Conservation (phyloP, 176 grass and related monocot species). For the Canna indica region DNA sequence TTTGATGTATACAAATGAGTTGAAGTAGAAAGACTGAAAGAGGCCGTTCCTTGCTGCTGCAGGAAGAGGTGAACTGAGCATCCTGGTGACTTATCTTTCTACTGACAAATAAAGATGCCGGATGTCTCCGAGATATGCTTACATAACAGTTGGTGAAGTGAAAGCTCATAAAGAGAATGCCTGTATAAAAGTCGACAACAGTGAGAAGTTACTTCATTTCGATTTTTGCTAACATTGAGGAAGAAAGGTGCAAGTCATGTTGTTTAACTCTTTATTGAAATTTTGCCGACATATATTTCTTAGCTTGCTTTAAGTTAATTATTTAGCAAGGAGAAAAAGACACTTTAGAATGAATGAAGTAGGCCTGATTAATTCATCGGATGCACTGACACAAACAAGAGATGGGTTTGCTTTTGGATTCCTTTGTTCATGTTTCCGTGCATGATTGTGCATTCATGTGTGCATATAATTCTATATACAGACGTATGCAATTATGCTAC, state of each 20-base stretch:
- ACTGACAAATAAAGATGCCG: not conserved
- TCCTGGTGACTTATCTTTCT: too few relatives aligned
- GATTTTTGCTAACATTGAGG: conserved; percentile 1
- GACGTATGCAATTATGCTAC: too few relatives aligned
- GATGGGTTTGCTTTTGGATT: not conserved
- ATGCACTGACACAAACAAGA: not conserved
- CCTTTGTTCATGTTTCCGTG: not conserved
- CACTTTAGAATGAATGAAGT: too few relatives aligned
- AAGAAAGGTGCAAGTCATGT: not conserved
- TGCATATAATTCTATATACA: too few relatives aligned
- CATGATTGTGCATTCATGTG: too few relatives aligned
- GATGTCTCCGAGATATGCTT: not conserved
- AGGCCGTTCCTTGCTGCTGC: too few relatives aligned
- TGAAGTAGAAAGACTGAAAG: too few relatives aligned
- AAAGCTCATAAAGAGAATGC: not conserved
- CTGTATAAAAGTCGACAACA: not conserved
- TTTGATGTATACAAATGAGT: too few relatives aligned
- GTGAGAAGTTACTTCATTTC: not conserved
- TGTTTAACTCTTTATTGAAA: too few relatives aligned
- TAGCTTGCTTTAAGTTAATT: too few relatives aligned
- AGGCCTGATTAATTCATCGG: not conserved
- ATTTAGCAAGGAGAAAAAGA: not conserved
- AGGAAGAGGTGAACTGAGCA: too few relatives aligned
- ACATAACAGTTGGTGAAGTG: too few relatives aligned
- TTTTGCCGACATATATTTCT: not conserved